Evolutionary conservation across 2,329 filamentous ascomycete genomes (phyloP).

Genomic region (Paecilomyces variotii): DNA sequence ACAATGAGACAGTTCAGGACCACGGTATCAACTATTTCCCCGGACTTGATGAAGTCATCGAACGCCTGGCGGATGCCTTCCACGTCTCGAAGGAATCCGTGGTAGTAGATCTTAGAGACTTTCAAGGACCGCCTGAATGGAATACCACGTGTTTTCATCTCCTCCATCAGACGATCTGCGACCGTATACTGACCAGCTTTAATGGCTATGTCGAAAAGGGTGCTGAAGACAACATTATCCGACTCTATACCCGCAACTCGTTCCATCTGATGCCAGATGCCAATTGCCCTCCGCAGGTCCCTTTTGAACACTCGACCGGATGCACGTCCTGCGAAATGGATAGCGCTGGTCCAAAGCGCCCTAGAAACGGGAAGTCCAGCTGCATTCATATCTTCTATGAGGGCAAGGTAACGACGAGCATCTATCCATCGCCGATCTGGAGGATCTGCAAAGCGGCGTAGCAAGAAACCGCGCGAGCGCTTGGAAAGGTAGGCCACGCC

Average conservation of each 20-base stretch:
- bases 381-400: constrained; percentile 75
- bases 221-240: constrained; percentile 81
- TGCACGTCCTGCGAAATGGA: constrained; percentile 70
- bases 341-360: constrained; percentile 74
- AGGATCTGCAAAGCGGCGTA: constrained; percentile 59
- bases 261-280: constrained; percentile 88
- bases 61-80: constrained; percentile 70
- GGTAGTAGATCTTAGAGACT: constrained; percentile 73
- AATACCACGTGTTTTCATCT: constrained; percentile 66
- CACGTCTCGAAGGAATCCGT: constrained; percentile 66
- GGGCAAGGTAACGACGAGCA: constrained; percentile 70
- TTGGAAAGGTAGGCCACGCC: constrained; percentile 45
- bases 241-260: constrained; percentile 54
- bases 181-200: constrained; percentile 77
- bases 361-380: constrained; percentile 60
- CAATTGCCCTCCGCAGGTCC: constrained; percentile 61
- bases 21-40: constrained; percentile 80
- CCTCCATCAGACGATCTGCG: constrained; percentile 74
- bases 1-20: constrained; percentile 81
- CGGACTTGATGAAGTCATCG: constrained; percentile 69
- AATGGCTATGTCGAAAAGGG: constrained; percentile 80
- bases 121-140: constrained; percentile 70
- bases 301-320: constrained; percentile 50
- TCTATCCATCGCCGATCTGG: constrained; percentile 36
- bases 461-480: constrained; percentile 52